Conservation (phyloP, 1,139 yeast species). For the Sporopachydermia cereana region DNA sequence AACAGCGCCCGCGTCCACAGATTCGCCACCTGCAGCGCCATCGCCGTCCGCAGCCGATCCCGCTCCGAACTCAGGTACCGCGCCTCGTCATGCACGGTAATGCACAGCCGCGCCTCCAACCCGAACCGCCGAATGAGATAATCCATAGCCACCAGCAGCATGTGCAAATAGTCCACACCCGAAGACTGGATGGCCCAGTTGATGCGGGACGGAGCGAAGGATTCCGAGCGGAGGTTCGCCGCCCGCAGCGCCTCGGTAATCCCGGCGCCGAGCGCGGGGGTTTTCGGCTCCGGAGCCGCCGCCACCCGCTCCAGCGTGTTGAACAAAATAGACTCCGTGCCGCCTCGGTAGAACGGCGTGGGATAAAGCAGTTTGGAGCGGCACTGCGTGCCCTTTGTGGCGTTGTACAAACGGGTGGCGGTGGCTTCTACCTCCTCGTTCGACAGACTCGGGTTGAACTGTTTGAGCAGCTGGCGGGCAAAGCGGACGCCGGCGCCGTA, state of each 20-base stretch:
- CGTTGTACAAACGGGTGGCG: slow-evolving; percentile 59
- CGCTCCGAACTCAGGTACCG: slow-evolving; percentile 66
- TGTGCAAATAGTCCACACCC: slow-evolving; percentile 91
- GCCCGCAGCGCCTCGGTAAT: slow-evolving; percentile 76
- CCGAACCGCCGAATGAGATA: slow-evolving; percentile 53
- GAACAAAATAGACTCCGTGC: slow-evolving; percentile 86
- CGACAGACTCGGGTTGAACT: slow-evolving; percentile 62
- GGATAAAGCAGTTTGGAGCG: slow-evolving; percentile 24
- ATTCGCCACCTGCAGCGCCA: slow-evolving; percentile 80
- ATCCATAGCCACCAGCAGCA: slow-evolving; percentile 80
- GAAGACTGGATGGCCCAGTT: slow-evolving; percentile 99
- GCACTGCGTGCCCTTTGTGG: slow-evolving; percentile 64
- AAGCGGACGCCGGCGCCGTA: slow-evolving; percentile 95
- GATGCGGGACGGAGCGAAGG: slow-evolving; percentile 78
- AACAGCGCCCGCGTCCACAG: slow-evolving; percentile 96
- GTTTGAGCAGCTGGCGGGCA: slow-evolving; percentile 70
- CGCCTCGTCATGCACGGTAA: slow-evolving; percentile 94
- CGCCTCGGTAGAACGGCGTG: slow-evolving; percentile 66
- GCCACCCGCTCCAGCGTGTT: slow-evolving; percentile 85
- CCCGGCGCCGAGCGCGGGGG: slow-evolving; percentile 90
- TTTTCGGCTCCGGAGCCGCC: slow-evolving; percentile 66
- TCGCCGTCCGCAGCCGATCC: slow-evolving; percentile 64
- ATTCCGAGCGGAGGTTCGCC: slow-evolving; percentile 44
- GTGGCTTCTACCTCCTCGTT: slow-evolving; percentile 57
- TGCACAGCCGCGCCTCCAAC: slow-evolving; percentile 66